A percentile compares a stretch with the other conserved stretches of the same genome.
phyloP scores from a whole-genome alignment of 75 land plant genomes.

The Cupressus sempervirens region DNA sequence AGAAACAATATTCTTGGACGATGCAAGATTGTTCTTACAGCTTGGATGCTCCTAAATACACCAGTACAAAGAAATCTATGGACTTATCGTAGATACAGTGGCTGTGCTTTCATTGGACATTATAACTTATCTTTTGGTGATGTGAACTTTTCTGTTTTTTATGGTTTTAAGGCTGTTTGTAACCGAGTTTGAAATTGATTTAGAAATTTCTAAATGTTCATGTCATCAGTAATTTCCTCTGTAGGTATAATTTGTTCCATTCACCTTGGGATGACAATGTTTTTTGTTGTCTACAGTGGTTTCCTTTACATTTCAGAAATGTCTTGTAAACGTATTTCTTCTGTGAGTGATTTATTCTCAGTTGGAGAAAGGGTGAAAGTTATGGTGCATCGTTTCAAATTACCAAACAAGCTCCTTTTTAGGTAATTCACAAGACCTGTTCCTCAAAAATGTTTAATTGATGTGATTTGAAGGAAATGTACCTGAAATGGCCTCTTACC shows the following conservation, averaged over 20 bases:
- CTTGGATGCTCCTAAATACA: too few species aligned
- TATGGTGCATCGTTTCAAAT: slow-evolving; percentile 17
- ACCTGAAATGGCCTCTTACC: neutral
- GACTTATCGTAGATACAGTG: neutral
- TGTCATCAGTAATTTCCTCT: neutral
- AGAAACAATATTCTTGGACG: too few species aligned
- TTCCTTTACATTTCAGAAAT: slow-evolving; percentile 32
- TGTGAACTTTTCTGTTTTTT: neutral
- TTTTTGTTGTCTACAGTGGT: slow-evolving; percentile 25
- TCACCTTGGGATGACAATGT: neutral
- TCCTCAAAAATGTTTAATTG: neutral
- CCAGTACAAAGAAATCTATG: neutral
- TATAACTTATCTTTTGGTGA: neutral
- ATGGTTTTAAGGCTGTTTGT: neutral
- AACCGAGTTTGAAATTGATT: neutral
- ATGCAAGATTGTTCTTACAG: too few species aligned
- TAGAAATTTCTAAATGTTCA: neutral
- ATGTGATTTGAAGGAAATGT: neutral
- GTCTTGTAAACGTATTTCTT: slow-evolving; percentile 10
- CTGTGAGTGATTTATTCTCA: slow-evolving; percentile 15
- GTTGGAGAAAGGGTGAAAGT: slow-evolving; percentile 31
- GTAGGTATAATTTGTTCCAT: neutral
- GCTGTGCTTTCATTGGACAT: neutral
- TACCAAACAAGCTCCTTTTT: slow-evolving; percentile 13
- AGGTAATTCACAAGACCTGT: slow-evolving; percentile 15